Percentiles rank a stretch among this genome's conserved stretches.
These are phyloP conservation scores for Apiospora aurea DNA, from an alignment of 2,329 filamentous ascomycete species.

Conservation along the genomic window DNA sequence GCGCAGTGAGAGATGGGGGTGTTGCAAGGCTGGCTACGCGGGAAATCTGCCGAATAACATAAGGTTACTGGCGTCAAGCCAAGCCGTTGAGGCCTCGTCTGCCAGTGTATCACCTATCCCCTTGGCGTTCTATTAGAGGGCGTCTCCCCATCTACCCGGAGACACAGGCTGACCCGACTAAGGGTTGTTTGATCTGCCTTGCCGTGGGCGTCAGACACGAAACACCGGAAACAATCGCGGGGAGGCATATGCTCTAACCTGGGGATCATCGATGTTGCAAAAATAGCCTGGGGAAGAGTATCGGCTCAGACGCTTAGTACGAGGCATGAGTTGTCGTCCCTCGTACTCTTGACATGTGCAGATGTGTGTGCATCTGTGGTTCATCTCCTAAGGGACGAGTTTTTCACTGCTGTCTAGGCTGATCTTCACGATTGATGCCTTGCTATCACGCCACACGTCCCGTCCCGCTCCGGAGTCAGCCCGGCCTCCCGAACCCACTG, in stretches of 20 bases:
- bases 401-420: background rate
- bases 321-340: background rate
- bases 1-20: background rate
- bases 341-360: background rate
- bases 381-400: background rate
- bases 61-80: conserved; percentile 4
- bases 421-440: background rate
- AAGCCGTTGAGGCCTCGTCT: conserved; percentile 11
- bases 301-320: background rate
- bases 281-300: background rate
- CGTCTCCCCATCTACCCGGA: conserved; percentile 1
- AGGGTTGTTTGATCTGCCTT: background rate
- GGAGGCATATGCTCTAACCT: background rate
- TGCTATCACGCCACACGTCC: background rate
- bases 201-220: background rate
- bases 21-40: background rate
- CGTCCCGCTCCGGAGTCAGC: background rate
- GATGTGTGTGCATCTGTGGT: background rate
- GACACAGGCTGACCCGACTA: background rate
- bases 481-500: background rate
- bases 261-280: background rate
- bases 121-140: conserved; percentile 1
- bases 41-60: background rate
- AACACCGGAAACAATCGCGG: background rate
- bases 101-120: background rate